Conservation (phyloP, 768 basidiomycete genomes). For the Favolaschia claudopus region DNA sequence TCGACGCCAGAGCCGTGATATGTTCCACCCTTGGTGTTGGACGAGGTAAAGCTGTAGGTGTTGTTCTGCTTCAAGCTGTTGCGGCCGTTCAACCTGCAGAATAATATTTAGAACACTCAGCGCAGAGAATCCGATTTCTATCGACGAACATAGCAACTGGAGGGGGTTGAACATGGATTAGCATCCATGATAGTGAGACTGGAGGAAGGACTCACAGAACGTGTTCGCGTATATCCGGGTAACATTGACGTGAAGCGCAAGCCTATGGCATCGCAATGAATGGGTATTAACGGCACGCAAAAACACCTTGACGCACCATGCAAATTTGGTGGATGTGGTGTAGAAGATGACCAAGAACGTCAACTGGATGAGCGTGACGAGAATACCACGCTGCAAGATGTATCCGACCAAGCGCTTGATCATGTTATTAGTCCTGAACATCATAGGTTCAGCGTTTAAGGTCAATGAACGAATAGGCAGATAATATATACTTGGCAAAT, state of each 20-base stretch:
- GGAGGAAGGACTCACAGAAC: neutral
- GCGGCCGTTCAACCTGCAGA: too few relatives aligned
- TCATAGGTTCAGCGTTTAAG: neutral
- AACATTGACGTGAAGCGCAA: conserved; percentile 16
- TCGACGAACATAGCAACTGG: neutral
- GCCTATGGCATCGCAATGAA: neutral
- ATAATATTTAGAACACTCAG: too few relatives aligned
- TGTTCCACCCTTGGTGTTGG: too few relatives aligned
- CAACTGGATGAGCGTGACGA: conserved; percentile 26
- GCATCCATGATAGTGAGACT: neutral
- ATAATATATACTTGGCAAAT: conserved; percentile 1
- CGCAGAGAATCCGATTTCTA: neutral
- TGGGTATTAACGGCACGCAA: neutral
- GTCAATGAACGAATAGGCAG: neutral
- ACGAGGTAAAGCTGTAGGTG: too few relatives aligned
- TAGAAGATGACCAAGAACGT: conserved; percentile 25
- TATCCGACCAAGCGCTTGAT: conserved; percentile 19
- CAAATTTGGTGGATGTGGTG: conserved; percentile 15
- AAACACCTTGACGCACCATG: conserved; percentile 17
- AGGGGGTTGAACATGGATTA: neutral
- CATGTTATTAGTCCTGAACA: conserved; percentile 17
- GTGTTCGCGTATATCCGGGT: conserved; percentile 17
- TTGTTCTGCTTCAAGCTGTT: too few relatives aligned
- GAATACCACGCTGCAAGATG: conserved; percentile 22
- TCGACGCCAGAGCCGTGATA: too few relatives aligned